A percentile compares a stretch with the other conserved stretches of the same genome.
phyloP scores from a whole-genome alignment of 805 yeast species.

The Ogataea wickerhamii region DNA sequence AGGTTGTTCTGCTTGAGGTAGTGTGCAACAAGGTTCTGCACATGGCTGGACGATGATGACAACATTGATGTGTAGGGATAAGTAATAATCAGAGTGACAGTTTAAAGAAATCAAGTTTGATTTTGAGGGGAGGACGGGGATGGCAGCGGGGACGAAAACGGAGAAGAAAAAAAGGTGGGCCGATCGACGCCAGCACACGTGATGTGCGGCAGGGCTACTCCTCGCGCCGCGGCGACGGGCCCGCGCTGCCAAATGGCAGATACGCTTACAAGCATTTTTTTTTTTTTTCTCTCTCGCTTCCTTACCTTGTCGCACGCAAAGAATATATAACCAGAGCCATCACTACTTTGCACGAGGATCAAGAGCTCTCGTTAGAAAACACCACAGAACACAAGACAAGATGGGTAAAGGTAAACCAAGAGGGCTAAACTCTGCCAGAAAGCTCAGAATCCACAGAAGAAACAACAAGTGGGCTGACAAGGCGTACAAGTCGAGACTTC shows the following conservation, averaged over 20 bases:
- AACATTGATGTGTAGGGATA: too few relatives aligned
- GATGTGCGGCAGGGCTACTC: not conserved
- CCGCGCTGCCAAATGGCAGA: not conserved
- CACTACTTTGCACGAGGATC: too few relatives aligned
- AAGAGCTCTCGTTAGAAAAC: too few relatives aligned
- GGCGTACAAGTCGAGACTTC: constrained; percentile 96
- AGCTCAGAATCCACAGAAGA: constrained; percentile 99
- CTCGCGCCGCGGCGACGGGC: not conserved
- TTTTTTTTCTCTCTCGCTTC: not conserved
- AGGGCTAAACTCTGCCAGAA: constrained; percentile 99
- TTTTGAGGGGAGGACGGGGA: not conserved
- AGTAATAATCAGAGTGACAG: too few relatives aligned
- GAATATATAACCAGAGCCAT: too few relatives aligned
- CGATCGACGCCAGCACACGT: not conserved
- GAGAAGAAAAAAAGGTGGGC: not conserved
- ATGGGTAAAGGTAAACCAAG: constrained; percentile 99
- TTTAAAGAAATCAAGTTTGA: not conserved
- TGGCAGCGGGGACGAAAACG: not conserved
- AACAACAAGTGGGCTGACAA: constrained; percentile 99
- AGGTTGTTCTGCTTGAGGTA: constrained; percentile 52
- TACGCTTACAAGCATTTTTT: constrained; percentile 7
- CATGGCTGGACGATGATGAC: too few relatives aligned
- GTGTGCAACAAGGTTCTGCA: constrained; percentile 48
- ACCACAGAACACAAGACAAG: too few relatives aligned
- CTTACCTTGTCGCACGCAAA: too few relatives aligned